Conservation (phyloP, 192 early-diverging fungal species). For the Mycoemilia scoparia region DNA sequence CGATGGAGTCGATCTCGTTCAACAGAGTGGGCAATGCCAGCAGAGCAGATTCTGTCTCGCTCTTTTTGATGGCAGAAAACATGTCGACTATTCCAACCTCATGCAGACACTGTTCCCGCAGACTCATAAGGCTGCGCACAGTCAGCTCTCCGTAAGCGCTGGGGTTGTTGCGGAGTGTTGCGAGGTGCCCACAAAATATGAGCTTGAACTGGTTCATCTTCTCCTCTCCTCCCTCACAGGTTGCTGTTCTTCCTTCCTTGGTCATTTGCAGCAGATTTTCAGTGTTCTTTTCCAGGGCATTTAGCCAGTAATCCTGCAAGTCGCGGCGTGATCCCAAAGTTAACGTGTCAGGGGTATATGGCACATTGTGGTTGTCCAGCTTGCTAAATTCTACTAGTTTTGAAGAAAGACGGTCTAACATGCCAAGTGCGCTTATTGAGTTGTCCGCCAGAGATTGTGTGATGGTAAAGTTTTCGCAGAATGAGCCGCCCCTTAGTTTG, state of each 20-base stretch:
- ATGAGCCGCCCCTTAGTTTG: constrained; percentile 32
- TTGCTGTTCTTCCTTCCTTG: constrained; percentile 20
- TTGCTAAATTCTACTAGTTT: constrained; percentile 39
- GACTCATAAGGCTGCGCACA: constrained; percentile 46
- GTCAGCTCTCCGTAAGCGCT: constrained; percentile 53
- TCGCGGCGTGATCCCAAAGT: constrained; percentile 31
- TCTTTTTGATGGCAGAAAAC: constrained; percentile 45
- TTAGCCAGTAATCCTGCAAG: constrained; percentile 57
- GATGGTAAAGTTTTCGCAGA: constrained; percentile 67
- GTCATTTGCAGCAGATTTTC: constrained; percentile 43
- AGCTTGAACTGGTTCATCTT: constrained; percentile 32
- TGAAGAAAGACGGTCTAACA: constrained; percentile 39
- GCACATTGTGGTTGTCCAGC: constrained; percentile 18
- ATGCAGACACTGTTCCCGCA: constrained; percentile 65
- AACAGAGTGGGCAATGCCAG: constrained; percentile 29
- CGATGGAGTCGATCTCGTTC: constrained; percentile 24
- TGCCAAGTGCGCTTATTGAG: constrained; percentile 38
- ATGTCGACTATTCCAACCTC: constrained; percentile 69
- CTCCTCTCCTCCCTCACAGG: constrained; percentile 6
- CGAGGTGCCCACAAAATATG: constrained; percentile 49
- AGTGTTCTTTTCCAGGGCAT: constrained; percentile 47
- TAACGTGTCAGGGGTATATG: constrained; percentile 53
- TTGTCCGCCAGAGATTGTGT: constrained; percentile 35
- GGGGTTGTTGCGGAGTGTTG: constrained; percentile 41
- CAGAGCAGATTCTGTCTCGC: constrained; percentile 46